Conservation (phyloP, 495 filamentous ascomycete genomes). For the Penicillium waksmanii region DNA sequence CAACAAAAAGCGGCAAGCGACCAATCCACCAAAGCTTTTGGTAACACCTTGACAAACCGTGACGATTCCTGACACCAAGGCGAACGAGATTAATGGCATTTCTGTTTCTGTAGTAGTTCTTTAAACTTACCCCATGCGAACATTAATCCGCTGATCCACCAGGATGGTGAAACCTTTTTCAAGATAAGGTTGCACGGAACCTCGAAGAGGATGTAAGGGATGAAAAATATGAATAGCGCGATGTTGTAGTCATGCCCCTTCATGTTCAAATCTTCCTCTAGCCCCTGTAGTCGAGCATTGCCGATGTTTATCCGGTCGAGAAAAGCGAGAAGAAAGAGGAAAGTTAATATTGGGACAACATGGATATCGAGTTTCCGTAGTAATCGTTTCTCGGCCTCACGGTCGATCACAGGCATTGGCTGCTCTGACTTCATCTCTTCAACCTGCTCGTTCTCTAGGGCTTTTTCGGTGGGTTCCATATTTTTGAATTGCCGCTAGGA, state of each 20-base stretch:
- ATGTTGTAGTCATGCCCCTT: constrained; percentile 60
- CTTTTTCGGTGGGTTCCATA: constrained; percentile 20
- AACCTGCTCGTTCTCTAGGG: constrained; percentile 16
- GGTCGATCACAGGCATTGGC: constrained; percentile 18
- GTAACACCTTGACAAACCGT: constrained; percentile 64
- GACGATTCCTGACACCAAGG: constrained; percentile 39
- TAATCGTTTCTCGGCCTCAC: constrained; percentile 35
- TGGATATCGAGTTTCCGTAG: constrained; percentile 46
- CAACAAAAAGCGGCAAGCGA: constrained; percentile 58
- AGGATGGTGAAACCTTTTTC: constrained; percentile 64
- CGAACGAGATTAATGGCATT: not conserved
- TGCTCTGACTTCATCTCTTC: constrained; percentile 19
- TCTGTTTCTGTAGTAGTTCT: not conserved
- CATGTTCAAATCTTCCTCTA: constrained; percentile 62
- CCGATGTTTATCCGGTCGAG: constrained; percentile 61
- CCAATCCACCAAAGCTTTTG: constrained; percentile 52
- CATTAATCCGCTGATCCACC: constrained; percentile 59
- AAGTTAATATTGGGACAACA: constrained; percentile 42
- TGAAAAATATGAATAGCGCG: constrained; percentile 67
- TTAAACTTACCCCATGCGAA: constrained; percentile 52
- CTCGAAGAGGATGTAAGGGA: constrained; percentile 68
- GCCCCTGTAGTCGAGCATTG: constrained; percentile 64
- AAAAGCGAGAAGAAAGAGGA: constrained; percentile 47
- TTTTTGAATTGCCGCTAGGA: not conserved
- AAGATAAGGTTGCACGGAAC: constrained; percentile 68